Conservation (phyloP, 75 land plant genomes). For the Sequoiadendron giganteum region DNA sequence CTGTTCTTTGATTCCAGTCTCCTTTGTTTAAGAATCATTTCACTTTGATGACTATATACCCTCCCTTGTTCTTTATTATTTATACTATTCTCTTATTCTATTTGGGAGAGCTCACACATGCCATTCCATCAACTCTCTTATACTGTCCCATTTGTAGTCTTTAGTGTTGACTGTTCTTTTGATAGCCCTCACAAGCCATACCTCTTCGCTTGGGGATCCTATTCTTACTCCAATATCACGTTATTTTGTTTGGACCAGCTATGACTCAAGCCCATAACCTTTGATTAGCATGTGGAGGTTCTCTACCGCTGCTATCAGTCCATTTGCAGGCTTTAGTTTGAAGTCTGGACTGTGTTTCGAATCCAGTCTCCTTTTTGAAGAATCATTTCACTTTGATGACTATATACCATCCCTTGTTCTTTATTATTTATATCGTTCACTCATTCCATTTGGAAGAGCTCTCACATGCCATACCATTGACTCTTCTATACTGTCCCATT, state of each 20-base stretch:
- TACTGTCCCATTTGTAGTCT: no score
- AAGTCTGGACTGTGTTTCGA: not conserved
- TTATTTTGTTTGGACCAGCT: not conserved
- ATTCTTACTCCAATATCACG: not conserved
- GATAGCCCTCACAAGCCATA: no score
- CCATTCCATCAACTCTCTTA: no score
- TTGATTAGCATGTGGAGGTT: no score
- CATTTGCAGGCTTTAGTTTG: no score
- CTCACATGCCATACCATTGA: not conserved
- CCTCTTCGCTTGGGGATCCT: no score
- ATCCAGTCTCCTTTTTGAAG: not conserved
- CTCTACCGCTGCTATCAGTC: no score
- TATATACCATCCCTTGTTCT: not conserved
- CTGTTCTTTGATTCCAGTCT: not conserved
- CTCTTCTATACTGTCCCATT: no score
- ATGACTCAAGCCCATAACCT: no score
- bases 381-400: not conserved
- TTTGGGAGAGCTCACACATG: not conserved
- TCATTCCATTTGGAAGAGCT: not conserved
- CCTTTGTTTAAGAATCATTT: not conserved
- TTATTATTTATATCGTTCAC: not conserved
- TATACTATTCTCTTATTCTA: not conserved
- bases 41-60: not conserved
- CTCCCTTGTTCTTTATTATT: not conserved
- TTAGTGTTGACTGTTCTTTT: no score